Evolutionary conservation across 2,329 filamentous ascomycete species (phyloP), one percentile per base, ranked within the genome.

Genomic region (Chaetomium sp.): DNA sequence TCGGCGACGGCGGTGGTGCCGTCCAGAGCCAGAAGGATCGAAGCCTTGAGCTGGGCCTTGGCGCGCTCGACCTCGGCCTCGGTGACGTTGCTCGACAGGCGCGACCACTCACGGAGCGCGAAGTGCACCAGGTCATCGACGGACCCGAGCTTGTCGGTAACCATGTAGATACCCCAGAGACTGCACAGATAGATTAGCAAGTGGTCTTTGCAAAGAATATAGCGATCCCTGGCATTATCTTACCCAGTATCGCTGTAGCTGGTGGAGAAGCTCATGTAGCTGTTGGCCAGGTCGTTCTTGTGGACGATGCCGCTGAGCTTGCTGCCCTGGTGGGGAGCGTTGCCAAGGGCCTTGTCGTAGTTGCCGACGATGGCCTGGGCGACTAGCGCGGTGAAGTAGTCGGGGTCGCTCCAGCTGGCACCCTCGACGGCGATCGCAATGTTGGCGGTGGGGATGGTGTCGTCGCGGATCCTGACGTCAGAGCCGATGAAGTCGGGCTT

Each of bases 181-280:
- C 95, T 97, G 29, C 79, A 49, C 4, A 9, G 10, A 53, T 58
- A 21, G 47, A 64, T 68, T 47, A 64, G 64, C 51, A 53, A 49
- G 12, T 8, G 12, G 50, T 47, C 16, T n/a, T n/a, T 35, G 16
- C 3, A 45, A 5, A 13, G 49, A 56, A 51, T 50, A 45, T 38
- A 38, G 5, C 35, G 21, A 29, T 89, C 80, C 12, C 25, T n/a
- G 21, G 19, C 4, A 13, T 42, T 7, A 16, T 6, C 53, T 21
- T 87, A 97, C 93, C 93, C 95, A 78, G 95, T 99, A 80, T 99
- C 95, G 77, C 93, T 98, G 84, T 99, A 99, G 85, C 92, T 97
- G 72, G 95, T 99, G 71, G 93, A 97, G 84, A 99, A 99, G 84
- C 92, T 96, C 96, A 99, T 99, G 87, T 97, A 99, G 87, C 93